Conservation (phyloP, 805 yeast species). For the Ogataea paraovalis region DNA sequence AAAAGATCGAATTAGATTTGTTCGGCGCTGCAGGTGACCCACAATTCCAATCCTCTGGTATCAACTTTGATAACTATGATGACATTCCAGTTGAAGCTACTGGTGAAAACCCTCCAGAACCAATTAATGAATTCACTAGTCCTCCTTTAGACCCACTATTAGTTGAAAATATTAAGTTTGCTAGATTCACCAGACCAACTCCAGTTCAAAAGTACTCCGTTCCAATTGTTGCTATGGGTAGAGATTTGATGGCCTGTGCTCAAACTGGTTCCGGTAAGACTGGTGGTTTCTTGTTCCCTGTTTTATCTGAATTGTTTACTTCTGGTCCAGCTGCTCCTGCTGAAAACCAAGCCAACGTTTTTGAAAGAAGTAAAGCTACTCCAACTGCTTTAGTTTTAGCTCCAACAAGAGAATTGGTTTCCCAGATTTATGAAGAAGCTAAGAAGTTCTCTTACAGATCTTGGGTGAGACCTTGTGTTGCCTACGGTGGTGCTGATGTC, state of each 20-base stretch:
- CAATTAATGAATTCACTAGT: constrained; percentile 78
- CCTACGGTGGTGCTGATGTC: constrained; percentile 98
- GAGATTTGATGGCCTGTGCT: constrained; percentile 91
- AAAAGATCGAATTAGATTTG: constrained; percentile 67
- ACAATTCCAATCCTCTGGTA: constrained; percentile 86
- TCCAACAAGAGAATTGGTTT: constrained; percentile 98
- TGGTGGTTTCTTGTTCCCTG: constrained; percentile 99
- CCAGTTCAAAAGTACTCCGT: constrained; percentile 93
- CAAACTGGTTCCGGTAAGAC: constrained; percentile 99
- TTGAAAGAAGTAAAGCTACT: constrained; percentile 72
- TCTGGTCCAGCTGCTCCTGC: constrained; percentile 59
- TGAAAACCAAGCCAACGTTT: constrained; percentile 39
- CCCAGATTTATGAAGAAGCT: constrained; percentile 95
- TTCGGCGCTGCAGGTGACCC: constrained; percentile 80
- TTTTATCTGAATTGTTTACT: constrained; percentile 82
- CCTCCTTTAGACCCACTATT: constrained; percentile 89
- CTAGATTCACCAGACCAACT: constrained; percentile 93
- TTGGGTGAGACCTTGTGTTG: constrained; percentile 96
- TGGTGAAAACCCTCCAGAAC: constrained; percentile 93
- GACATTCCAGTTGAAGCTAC: constrained; percentile 98
- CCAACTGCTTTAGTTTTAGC: constrained; percentile 96
- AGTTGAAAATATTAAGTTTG: constrained; percentile 79
- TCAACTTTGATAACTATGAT: constrained; percentile 97
- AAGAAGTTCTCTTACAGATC: constrained; percentile 95
- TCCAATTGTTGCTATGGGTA: constrained; percentile 63